A percentile compares a stretch with the other conserved stretches of the same genome.
Evolutionary conservation across 1,139 yeast genomes (phyloP).

Genomic region (Geotrichum phurueaensis): DNA sequence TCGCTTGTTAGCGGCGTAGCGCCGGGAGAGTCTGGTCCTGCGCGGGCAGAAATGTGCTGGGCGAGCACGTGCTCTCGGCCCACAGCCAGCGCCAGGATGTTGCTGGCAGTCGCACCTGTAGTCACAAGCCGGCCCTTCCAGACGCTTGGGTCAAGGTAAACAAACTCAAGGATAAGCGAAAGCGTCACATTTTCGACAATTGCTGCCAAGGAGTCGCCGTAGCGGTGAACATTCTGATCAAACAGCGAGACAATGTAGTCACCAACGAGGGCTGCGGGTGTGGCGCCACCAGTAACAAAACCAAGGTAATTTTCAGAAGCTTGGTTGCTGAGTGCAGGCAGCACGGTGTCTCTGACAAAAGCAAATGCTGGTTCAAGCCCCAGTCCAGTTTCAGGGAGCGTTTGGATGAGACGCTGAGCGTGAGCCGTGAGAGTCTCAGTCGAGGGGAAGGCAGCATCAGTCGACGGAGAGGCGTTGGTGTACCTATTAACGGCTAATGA

Average conservation of each 20-base stretch:
- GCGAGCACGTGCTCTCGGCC: conserved; percentile 25
- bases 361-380: conserved; percentile 21
- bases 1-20: not conserved
- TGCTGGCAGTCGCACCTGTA: conserved; percentile 31
- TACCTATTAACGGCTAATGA: conserved; percentile 4
- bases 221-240: conserved; percentile 25
- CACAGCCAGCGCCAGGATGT: conserved; percentile 25
- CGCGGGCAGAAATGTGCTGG: not conserved
- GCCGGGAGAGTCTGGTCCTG: not conserved
- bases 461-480: not conserved
- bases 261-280: conserved; percentile 30
- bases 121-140: conserved; percentile 27
- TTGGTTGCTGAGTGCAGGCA: conserved; percentile 26
- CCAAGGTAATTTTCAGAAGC: conserved; percentile 26
- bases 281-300: conserved; percentile 30
- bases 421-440: not conserved
- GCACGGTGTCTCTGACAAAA: conserved; percentile 17
- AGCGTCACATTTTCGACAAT: conserved; percentile 25
- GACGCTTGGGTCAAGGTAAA: conserved; percentile 19
- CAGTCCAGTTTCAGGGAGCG: conserved; percentile 18
- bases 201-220: conserved; percentile 24
- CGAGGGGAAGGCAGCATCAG: not conserved
- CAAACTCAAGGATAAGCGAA: conserved; percentile 23
- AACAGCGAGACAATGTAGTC: conserved; percentile 25
- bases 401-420: conserved; percentile 1